Evolutionary conservation across 2,329 filamentous ascomycete genomes (phyloP).

Genomic region (Magnaporthiopsis incrustans): DNA sequence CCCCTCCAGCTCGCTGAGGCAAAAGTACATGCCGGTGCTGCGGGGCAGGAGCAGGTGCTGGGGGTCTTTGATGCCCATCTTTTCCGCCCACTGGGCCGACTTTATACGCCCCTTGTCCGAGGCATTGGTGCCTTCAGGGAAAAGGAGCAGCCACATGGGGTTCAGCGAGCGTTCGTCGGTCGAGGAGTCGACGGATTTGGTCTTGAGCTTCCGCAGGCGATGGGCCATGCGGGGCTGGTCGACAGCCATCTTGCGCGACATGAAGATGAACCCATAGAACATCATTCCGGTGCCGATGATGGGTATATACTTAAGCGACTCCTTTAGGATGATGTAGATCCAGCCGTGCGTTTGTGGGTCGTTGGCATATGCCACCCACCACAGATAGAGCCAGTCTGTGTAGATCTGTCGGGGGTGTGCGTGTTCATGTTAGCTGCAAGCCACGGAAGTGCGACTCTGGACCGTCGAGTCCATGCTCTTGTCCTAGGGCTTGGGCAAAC

Average conservation of each 20-base stretch:
- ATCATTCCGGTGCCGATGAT: conserved; percentile 74
- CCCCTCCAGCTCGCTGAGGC: conserved; percentile 64
- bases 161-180: conserved; percentile 41
- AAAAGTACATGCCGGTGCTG: conserved; percentile 74
- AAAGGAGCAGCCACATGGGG: conserved; percentile 86
- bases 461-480: background rate
- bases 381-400: conserved; percentile 86
- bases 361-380: conserved; percentile 87
- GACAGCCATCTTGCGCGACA: conserved; percentile 80
- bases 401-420: conserved; percentile 49
- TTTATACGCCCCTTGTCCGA: conserved; percentile 61
- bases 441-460: background rate
- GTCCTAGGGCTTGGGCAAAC: conserved; percentile 26
- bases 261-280: conserved; percentile 85
- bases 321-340: conserved; percentile 84
- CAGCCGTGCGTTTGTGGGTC: conserved; percentile 70
- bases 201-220: conserved; percentile 63
- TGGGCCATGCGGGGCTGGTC: conserved; percentile 70
- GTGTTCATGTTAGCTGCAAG: conserved; percentile 13
- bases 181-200: conserved; percentile 42
- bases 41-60: conserved; percentile 70
- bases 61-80: conserved; percentile 63
- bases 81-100: conserved; percentile 69
- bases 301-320: conserved; percentile 75
- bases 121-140: conserved; percentile 81